Conservation (phyloP, 441 rosid genomes). For the Pelargonium citronellum region DNA sequence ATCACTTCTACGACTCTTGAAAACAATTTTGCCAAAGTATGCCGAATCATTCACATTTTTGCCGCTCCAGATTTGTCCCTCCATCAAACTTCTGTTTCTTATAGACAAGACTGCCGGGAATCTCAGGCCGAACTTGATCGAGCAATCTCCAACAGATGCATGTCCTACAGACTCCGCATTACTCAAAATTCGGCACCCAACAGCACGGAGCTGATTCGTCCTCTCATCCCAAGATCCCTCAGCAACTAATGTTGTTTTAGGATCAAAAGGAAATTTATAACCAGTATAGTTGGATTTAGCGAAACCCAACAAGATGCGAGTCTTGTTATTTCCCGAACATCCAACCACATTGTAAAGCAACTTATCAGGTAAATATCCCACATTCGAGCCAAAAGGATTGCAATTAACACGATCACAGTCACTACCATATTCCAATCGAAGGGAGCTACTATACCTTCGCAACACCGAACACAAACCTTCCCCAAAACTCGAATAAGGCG, state of each 20-base stretch:
- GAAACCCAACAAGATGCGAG: constrained; percentile 51
- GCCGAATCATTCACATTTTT: constrained; percentile 36
- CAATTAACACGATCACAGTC: constrained; percentile 39
- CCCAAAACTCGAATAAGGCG: constrained; percentile 17
- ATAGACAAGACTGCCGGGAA: constrained; percentile 49
- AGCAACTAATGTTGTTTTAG: constrained; percentile 48
- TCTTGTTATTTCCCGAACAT: constrained; percentile 40
- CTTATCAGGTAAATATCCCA: constrained; percentile 32
- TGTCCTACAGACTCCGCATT: constrained; percentile 35
- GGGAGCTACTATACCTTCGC: constrained; percentile 23
- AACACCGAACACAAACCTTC: constrained; percentile 43
- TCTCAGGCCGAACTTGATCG: constrained; percentile 55
- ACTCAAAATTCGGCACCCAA: constrained; percentile 62
- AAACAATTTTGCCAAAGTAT: constrained; percentile 41
- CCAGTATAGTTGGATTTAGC: constrained; percentile 21
- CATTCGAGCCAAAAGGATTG: constrained; percentile 31
- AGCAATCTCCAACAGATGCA: constrained; percentile 63
- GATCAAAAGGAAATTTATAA: constrained; percentile 51
- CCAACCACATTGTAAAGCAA: constrained; percentile 36
- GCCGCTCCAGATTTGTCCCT: constrained; percentile 63
- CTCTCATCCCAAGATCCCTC: constrained; percentile 77
- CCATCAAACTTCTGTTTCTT: constrained; percentile 33
- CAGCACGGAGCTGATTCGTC: constrained; percentile 52
- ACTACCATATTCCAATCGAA: constrained; percentile 42
- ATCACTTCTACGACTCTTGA: constrained; percentile 34